Evolutionary conservation across 2,329 filamentous ascomycete species (phyloP).

Genomic region (Sarocladium brachiariae): DNA sequence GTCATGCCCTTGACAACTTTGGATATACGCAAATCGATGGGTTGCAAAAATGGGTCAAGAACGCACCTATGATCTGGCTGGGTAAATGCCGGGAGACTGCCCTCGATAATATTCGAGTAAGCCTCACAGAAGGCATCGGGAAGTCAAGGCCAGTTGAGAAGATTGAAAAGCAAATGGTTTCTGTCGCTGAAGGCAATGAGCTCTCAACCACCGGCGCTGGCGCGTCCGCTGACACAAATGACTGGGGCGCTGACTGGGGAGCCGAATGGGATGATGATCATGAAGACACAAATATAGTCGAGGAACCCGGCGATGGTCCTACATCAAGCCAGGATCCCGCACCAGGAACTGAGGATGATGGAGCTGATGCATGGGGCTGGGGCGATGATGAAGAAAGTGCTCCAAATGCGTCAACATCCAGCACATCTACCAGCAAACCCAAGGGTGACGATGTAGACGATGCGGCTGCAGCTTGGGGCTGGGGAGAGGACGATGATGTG

Average conservation of each 20-base stretch:
- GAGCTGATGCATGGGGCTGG: slow-evolving; percentile 64
- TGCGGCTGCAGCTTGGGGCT: slow-evolving; percentile 69
- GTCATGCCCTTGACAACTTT: slow-evolving; percentile 51
- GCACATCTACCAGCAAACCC: neutral
- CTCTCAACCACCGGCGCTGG: slow-evolving; percentile 48
- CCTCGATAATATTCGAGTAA: slow-evolving; percentile 64
- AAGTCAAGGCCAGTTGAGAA: slow-evolving; percentile 67
- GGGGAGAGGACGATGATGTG: slow-evolving; percentile 61
- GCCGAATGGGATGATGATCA: slow-evolving; percentile 72
- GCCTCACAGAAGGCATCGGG: slow-evolving; percentile 61
- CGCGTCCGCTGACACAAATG: slow-evolving; percentile 40
- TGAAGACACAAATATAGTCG: slow-evolving; percentile 25
- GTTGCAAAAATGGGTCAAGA: slow-evolving; percentile 72
- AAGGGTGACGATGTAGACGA: slow-evolving; percentile 35
- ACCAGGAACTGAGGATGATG: slow-evolving; percentile 28
- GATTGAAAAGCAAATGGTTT: slow-evolving; percentile 75
- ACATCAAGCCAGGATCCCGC: slow-evolving; percentile 11
- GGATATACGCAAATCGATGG: slow-evolving; percentile 57
- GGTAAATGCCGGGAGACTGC: slow-evolving; percentile 74
- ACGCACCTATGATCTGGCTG: slow-evolving; percentile 78
- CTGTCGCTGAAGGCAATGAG: slow-evolving; percentile 57
- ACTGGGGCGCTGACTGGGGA: slow-evolving; percentile 75
- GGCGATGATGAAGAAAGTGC: slow-evolving; percentile 49
- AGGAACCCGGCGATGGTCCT: neutral
- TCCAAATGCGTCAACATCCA: slow-evolving; percentile 9